Base-by-base conservation (phyloP, 495 filamentous ascomycete species). In the Hypomontagnella monticulosa region DNA sequence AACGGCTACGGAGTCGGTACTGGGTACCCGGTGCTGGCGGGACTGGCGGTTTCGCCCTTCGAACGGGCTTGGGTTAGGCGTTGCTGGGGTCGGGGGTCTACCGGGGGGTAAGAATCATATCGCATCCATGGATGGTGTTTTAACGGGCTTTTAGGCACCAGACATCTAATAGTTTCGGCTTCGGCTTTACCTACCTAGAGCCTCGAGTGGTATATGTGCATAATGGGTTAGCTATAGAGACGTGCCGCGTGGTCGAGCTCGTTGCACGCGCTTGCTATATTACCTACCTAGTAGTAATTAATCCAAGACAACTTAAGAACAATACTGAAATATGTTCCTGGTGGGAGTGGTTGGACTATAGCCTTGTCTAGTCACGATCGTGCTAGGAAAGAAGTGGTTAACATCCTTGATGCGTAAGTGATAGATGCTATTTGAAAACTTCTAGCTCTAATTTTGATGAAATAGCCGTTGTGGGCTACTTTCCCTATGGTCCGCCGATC, bases 211-310 rank as follows among this genome's bases (percentile, higher is more conserved):
- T 38, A 34, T 19, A 41, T 49, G 44, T 32, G 55, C 43, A 40
- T 41, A 58, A 14, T 14, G 43, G 19, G 34, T 34, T n/a, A 41
- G 18, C 18, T 47, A 47, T n/a, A 41, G 8, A 40, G 14, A 8
- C 23, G n/a, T 30, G 34, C 19, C 32, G 44, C 6, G 32, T 15
- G 27, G 54, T 20, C 9, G 40, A n/a, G n/a, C n/a, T 40, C 18
- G 11, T n/a, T 5, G 36, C 34, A 23, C 12, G n/a, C 32, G 14
- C 14, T 19, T 34, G 18, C 37, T 33, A 7, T 32, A 42, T n/a
- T n/a, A n/a, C n/a, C n/a, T 55, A 55, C 27, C 0, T 55, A 55
- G 51, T 55, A 55, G 51, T 55, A 16, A 33, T 55, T 27, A 55
- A 55, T 42, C 15, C n/a, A 32, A 55, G 20, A 55, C 18, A n/a